Conservation (phyloP, 306 rosid genomes). For the Ormosia emarginata region DNA sequence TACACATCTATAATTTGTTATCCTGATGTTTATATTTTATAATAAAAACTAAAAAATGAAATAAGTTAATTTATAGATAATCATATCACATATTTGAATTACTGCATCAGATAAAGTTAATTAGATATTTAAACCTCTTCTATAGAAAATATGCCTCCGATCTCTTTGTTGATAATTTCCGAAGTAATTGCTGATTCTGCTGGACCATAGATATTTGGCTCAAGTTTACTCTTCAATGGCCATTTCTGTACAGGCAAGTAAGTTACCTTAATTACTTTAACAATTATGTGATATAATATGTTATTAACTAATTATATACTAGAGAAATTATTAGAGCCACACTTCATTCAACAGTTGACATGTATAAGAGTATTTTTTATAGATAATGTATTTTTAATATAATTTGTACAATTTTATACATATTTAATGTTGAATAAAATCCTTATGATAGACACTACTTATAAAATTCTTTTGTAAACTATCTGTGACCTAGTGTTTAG, state of each 20-base stretch:
- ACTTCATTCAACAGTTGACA: too few species aligned
- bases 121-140: conserved; percentile 44
- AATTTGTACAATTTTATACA: too few species aligned
- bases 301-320: background rate
- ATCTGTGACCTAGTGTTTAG: background rate
- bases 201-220: conserved; percentile 62
- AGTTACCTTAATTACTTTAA: background rate
- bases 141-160: conserved; percentile 45
- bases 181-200: conserved; percentile 63
- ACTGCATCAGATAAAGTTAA: too few species aligned
- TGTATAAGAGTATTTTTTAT: too few species aligned
- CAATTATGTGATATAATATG: background rate
- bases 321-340: too few species aligned
- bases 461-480: background rate
- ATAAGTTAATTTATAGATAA: background rate
- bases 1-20: background rate
- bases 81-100: background rate
- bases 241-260: conserved; percentile 55
- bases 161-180: conserved; percentile 53
- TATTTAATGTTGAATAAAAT: too few species aligned
- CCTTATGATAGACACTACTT: too few species aligned
- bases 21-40: background rate
- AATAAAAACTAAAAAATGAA: background rate
- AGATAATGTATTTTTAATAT: too few species aligned
- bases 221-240: conserved; percentile 77